Conservation (phyloP, 768 basidiomycete species). For the Boletus sp. region DNA sequence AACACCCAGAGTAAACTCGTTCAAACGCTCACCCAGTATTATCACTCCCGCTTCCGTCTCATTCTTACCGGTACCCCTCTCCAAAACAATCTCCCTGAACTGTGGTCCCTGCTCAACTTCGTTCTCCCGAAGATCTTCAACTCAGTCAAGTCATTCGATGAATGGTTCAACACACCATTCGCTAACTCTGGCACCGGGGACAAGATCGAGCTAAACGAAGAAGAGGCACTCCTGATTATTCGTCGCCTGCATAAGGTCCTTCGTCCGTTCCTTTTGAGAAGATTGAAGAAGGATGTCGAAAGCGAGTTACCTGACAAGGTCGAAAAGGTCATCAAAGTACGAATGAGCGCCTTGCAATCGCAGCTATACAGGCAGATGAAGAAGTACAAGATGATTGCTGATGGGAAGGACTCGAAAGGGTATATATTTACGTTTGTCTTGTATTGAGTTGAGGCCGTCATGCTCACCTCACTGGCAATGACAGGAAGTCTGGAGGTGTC, state of each 20-base stretch:
- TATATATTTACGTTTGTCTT: conserved; percentile 31
- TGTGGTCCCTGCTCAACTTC: conserved; percentile 95
- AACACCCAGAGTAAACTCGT: conserved; percentile 88
- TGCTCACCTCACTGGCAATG: conserved; percentile 1
- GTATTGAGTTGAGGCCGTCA: neutral
- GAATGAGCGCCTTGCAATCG: conserved; percentile 89
- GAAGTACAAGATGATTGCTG: conserved; percentile 95
- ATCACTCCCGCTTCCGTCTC: conserved; percentile 88
- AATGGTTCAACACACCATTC: conserved; percentile 99
- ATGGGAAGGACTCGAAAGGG: conserved; percentile 75
- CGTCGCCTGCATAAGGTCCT: conserved; percentile 95
- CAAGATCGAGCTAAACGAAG: conserved; percentile 99
- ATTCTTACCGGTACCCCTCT: conserved; percentile 95
- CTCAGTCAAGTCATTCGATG: conserved; percentile 98
- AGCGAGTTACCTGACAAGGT: conserved; percentile 95
- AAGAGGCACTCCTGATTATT: conserved; percentile 97
- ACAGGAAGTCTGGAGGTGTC: conserved; percentile 70
- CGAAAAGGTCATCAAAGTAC: conserved; percentile 95
- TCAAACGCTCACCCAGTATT: conserved; percentile 87
- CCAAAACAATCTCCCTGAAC: conserved; percentile 94
- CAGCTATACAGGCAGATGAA: conserved; percentile 97
- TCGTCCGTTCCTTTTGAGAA: conserved; percentile 86
- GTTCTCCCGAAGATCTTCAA: conserved; percentile 95
- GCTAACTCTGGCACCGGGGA: conserved; percentile 97
- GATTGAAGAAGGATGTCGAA: conserved; percentile 96